Conservation (phyloP, 148 eudicot genomes). For the Salicornia ramosissima region DNA sequence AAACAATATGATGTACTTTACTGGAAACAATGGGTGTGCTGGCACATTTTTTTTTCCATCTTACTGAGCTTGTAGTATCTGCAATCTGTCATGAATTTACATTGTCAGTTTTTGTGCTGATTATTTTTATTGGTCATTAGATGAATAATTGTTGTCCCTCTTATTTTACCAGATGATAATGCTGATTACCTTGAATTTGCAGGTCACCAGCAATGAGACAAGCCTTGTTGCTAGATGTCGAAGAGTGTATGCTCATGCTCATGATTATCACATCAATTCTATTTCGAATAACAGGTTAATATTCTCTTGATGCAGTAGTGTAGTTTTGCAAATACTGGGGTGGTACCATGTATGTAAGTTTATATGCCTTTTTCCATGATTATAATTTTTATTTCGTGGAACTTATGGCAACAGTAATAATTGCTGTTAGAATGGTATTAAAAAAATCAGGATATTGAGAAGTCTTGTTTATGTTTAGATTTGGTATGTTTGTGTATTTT, state of each 20-base stretch:
- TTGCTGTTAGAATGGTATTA: neutral
- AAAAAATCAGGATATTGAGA: conserved; percentile 3
- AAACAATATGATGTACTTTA: too few relatives aligned
- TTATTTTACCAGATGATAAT: neutral
- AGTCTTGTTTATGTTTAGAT: neutral
- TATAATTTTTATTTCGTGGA: neutral
- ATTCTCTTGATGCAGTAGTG: neutral
- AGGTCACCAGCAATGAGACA: conserved; percentile 75
- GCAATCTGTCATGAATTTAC: too few relatives aligned
- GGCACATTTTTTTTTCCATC: too few relatives aligned
- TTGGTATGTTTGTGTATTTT: neutral
- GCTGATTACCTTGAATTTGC: conserved; percentile 13
- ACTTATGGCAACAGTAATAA: neutral
- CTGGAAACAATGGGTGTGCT: too few relatives aligned
- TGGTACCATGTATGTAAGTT: neutral
- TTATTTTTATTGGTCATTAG: conserved; percentile 3
- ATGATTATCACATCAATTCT: conserved; percentile 79
- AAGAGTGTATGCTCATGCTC: conserved; percentile 86
- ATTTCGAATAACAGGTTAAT: conserved; percentile 73
- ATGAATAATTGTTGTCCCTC: neutral
- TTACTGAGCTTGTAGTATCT: too few relatives aligned
- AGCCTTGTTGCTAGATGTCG: conserved; percentile 73
- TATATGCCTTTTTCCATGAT: neutral
- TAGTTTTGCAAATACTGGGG: neutral
- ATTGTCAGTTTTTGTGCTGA: neutral